phyloP scores from a whole-genome alignment of 805 yeast genomes.

The Starmerella floris region DNA sequence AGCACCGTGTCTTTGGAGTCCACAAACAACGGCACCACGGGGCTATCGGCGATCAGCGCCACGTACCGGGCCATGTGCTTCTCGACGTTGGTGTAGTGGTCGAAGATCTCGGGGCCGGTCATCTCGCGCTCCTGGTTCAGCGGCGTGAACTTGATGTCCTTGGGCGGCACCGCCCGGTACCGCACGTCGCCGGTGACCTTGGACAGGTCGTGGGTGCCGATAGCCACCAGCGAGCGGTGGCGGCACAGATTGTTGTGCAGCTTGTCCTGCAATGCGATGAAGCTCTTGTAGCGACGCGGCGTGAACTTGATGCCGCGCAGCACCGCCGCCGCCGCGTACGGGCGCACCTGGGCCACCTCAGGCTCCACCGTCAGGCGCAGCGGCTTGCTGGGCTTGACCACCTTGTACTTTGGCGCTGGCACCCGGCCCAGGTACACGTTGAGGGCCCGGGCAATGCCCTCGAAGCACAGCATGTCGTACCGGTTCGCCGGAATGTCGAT shows the following conservation, averaged over 20 bases:
- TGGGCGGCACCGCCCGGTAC: conserved; percentile 72
- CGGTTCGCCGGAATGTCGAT: conserved; percentile 97
- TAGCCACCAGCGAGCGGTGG: conserved; percentile 92
- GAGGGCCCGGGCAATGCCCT: conserved; percentile 91
- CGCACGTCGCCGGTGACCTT: conserved; percentile 69
- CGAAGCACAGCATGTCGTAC: conserved; percentile 93
- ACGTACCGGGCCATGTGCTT: conserved; percentile 80
- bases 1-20: conserved; percentile 67
- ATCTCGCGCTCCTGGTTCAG: conserved; percentile 35
- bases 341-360: conserved; percentile 65
- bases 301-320: conserved; percentile 72
- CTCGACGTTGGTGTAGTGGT: conserved; percentile 70
- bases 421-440: conserved; percentile 71
- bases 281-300: conserved; percentile 79
- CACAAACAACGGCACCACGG: conserved; percentile 79
- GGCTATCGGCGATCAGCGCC: conserved; percentile 75
- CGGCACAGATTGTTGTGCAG: conserved; percentile 91
- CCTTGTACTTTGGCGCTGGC: conserved; percentile 51
- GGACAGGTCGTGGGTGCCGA: conserved; percentile 94
- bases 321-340: conserved; percentile 90
- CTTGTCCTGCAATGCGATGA: conserved; percentile 91
- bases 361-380: conserved; percentile 57
- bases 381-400: conserved; percentile 48
- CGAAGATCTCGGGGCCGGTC: conserved; percentile 70
- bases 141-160: conserved; percentile 47